Conservation (phyloP, 257 asterid genomes). For the Lycium barbarum region DNA sequence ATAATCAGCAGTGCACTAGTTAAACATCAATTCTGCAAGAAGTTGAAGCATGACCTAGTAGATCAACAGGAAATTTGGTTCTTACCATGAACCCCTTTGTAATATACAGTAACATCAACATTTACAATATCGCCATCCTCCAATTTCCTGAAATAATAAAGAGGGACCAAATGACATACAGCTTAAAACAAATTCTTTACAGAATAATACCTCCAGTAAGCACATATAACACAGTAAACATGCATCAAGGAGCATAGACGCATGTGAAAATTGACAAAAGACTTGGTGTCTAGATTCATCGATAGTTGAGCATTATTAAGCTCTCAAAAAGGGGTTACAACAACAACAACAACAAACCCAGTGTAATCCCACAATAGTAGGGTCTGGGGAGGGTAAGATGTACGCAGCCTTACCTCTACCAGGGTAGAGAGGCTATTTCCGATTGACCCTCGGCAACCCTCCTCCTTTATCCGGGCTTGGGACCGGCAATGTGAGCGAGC, state of each 20-base stretch:
- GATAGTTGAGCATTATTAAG: background rate
- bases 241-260: background rate
- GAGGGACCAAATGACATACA: constrained; percentile 15
- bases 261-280: background rate
- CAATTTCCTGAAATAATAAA: constrained; percentile 71
- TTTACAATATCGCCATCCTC: constrained; percentile 98
- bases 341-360: no score
- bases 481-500: no score
- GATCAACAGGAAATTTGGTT: background rate
- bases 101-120: constrained; percentile 85
- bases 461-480: no score
- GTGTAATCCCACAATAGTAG: no score
- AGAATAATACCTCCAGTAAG: background rate
- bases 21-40: constrained; percentile 22
- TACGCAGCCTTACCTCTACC: no score
- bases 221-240: background rate
- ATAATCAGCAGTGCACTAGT: constrained; percentile 33
- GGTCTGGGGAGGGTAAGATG: no score
- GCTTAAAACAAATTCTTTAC: background rate
- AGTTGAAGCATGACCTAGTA: background rate
- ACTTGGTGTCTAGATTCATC: background rate
- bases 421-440: no score
- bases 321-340: no score
- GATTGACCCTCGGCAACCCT: no score
- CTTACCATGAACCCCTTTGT: constrained; percentile 94